Evolutionary conservation across 306 rosid genomes (phyloP).

Genomic region (Cucurbita ficifolia): DNA sequence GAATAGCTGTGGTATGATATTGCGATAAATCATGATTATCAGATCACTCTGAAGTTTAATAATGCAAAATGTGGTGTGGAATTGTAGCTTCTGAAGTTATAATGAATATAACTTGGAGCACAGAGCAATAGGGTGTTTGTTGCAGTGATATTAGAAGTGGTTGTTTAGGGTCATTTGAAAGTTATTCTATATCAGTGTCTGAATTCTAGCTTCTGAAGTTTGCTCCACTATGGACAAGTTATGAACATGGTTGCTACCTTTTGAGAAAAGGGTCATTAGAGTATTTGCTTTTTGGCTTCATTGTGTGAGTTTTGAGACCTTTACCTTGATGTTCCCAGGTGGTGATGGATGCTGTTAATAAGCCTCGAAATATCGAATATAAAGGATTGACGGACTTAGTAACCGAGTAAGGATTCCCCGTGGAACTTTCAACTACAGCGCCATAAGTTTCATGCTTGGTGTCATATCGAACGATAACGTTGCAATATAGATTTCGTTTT

Average conservation of each 20-base stretch:
- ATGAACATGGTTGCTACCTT: not conserved
- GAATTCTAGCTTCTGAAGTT: not conserved
- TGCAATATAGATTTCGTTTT: not conserved
- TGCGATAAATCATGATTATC: not conserved
- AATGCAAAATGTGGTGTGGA: not conserved
- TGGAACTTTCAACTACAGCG: conserved; percentile 3
- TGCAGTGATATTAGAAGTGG: not conserved
- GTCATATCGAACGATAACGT: not conserved
- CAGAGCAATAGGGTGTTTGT: not conserved
- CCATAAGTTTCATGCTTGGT: not conserved
- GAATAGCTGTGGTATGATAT: not conserved
- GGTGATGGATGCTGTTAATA: conserved; percentile 92
- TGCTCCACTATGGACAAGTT: not conserved
- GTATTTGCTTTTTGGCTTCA: not conserved
- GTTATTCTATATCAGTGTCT: not conserved
- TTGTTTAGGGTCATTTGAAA: not conserved
- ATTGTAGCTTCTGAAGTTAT: not conserved
- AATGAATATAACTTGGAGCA: not conserved
- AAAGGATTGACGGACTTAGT: conserved; percentile 93
- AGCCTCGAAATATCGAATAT: conserved; percentile 69
- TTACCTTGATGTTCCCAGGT: conserved; percentile 37
- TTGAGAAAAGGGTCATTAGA: not conserved
- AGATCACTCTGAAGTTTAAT: not conserved
- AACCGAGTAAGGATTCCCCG: conserved; percentile 71
- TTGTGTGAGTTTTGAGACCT: conserved; percentile 6